Base-by-base conservation (phyloP, 345 rosid species). In the Psidium guajava region DNA sequence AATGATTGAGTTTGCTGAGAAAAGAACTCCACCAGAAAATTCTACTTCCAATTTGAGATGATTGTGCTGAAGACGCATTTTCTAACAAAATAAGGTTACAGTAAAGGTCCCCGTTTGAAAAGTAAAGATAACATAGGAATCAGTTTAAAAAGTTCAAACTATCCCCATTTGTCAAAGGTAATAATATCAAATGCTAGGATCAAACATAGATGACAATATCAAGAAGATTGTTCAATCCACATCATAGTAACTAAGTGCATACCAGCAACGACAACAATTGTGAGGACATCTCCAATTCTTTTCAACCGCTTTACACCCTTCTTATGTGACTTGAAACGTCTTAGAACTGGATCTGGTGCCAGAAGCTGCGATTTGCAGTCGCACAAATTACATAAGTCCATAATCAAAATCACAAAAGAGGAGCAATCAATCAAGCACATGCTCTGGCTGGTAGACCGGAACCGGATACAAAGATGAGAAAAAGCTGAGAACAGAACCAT, bases 201-300 rank as follows among this genome's bases (percentile, higher is more conserved):
- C 80, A 36, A 36, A 13, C 80, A 36, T 5, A 5, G 25, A 36
- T 69, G 0, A 16, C 80, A 69, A 9, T 36, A 69, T 15, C 3
- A 1, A 69, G 25, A 69, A 69, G 80, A 69, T 20, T 69, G 47
- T 36, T 36, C 80, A 69, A 69, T 69, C 47, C 25, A 9, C 47
- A 69, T 69, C 80, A 69, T 36, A 8, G 47, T 8, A 36, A 36
- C 47, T 69, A 69, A 28, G 54, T 81, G 54, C 83, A 13, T 90
- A 94, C 99, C 98, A 91, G 99, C 98, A 85, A 96, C 93, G 69
- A 94, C 95, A 27, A 91, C 93, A 84, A 93, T n/a, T 0, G 97
- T 98, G 81, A 98, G 98, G 86, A 93, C 92, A 92, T 96, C 98
- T 81, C 97, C 97, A 25, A 96, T 40, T 85, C 91, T 94, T 84